Percentiles rank a stretch among this genome's conserved stretches.
Conservation (phyloP, 768 basidiomycete species). For the Amanita pallidorosea region DNA sequence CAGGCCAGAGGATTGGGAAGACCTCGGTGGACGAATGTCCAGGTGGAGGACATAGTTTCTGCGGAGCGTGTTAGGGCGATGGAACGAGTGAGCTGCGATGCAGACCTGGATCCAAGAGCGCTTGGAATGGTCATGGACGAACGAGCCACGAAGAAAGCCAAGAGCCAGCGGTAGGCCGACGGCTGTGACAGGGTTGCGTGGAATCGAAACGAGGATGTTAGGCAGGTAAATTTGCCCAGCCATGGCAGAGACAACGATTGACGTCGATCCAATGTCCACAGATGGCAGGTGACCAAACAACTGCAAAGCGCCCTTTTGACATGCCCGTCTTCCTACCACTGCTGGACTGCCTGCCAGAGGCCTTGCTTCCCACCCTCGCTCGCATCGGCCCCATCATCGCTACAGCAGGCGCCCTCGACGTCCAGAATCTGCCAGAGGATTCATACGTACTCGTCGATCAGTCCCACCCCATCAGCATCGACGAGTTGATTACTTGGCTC, state of each 20-base stretch:
- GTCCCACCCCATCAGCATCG: conserved; percentile 31
- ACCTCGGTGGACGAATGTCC: conserved; percentile 38
- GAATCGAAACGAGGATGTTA: conserved; percentile 38
- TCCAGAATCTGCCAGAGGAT: conserved; percentile 21
- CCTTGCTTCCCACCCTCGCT: conserved; percentile 48
- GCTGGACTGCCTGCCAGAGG: conserved; percentile 35
- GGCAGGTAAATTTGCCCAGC: conserved; percentile 29
- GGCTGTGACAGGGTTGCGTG: conserved; percentile 45
- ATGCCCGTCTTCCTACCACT: conserved; percentile 54
- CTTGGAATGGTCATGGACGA: conserved; percentile 33
- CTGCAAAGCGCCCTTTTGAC: not conserved
- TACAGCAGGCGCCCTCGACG: conserved; percentile 21
- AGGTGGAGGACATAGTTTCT: conserved; percentile 42
- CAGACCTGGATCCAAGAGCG: conserved; percentile 50
- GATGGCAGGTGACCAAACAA: not conserved
- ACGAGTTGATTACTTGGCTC: conserved; percentile 52
- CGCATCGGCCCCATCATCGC: conserved; percentile 74
- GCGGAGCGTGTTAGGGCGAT: not conserved
- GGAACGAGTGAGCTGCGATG: not conserved
- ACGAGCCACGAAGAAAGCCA: conserved; percentile 40
- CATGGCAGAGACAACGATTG: conserved; percentile 19
- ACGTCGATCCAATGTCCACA: not conserved
- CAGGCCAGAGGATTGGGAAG: conserved; percentile 52
- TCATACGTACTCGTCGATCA: conserved; percentile 49
- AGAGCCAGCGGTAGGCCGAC: conserved; percentile 49